phyloP scores from a whole-genome alignment of 2,329 filamentous ascomycete species.

The Botrytis paeoniae region DNA sequence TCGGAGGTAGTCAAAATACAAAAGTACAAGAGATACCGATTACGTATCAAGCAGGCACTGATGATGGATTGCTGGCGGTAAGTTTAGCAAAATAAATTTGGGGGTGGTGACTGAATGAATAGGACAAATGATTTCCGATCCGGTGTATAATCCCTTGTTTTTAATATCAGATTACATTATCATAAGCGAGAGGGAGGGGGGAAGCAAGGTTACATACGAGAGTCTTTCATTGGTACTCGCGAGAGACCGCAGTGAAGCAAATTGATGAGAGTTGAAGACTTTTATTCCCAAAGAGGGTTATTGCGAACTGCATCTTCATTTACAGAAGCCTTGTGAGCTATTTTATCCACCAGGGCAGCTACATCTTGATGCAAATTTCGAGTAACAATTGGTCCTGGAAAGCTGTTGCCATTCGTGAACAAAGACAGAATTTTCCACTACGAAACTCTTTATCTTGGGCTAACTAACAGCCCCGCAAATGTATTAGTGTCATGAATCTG shows the following conservation, averaged over 20 bases:
- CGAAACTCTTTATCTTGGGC: not conserved
- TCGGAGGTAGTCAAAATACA: fast-evolving
- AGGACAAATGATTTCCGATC: not conserved
- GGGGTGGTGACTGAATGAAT: not conserved
- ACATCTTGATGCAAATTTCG: not conserved
- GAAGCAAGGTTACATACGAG: not conserved
- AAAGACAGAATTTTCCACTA: not conserved
- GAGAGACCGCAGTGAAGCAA: not conserved
- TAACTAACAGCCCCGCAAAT: not conserved
- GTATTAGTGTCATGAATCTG: not conserved
- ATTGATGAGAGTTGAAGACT: not conserved
- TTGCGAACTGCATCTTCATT: not conserved
- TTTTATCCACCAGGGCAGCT: not conserved
- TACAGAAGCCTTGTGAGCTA: not conserved
- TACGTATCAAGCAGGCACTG: too few species aligned
- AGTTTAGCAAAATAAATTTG: too few species aligned
- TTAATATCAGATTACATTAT: not conserved
- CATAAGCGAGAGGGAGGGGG: not conserved
- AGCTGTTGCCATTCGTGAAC: not conserved
- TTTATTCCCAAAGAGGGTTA: not conserved
- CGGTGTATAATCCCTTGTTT: not conserved
- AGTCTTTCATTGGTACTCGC: not conserved
- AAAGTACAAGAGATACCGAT: not conserved
- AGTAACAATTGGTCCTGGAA: not conserved
- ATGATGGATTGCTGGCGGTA: not conserved